These are phyloP conservation scores for Chrysophaeum taylorii DNA, from an alignment of 352 stramenopile species.

Conservation along the genomic window DNA sequence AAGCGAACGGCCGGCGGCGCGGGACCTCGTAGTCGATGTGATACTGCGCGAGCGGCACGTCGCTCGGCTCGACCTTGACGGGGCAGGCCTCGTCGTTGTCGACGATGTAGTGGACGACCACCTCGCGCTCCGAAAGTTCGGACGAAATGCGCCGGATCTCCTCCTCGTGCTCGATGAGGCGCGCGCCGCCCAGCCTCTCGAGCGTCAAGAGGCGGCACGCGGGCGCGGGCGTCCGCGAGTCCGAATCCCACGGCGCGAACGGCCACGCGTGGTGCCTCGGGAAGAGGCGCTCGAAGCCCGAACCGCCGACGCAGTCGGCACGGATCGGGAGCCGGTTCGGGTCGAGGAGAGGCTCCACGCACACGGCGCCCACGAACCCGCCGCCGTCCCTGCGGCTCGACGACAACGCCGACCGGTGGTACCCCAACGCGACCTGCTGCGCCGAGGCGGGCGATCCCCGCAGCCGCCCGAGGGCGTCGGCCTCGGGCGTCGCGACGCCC, in stretches of 20 bases:
- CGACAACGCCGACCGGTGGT: neutral
- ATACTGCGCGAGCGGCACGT: neutral
- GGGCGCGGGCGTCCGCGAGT: neutral
- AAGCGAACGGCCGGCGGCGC: too few species aligned
- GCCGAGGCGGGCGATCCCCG: neutral
- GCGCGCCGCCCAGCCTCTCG: neutral
- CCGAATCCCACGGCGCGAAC: neutral
- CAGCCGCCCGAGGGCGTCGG: neutral
- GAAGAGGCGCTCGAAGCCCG: constrained; percentile 1
- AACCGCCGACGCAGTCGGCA: neutral
- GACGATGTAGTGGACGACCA: constrained; percentile 4
- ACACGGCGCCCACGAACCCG: constrained; percentile 3
- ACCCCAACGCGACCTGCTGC: neutral
- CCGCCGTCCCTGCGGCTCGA: neutral
- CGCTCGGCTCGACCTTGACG: neutral
- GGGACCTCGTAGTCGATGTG: constrained; percentile 12
- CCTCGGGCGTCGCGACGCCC: constrained; percentile 1
- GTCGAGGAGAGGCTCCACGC: constrained; percentile 1
- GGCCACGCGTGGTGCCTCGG: constrained; percentile 8
- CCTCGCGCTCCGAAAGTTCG: neutral
- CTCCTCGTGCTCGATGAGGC: neutral
- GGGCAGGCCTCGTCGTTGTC: neutral
- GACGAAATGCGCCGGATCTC: neutral
- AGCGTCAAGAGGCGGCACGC: neutral
- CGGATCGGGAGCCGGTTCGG: neutral